Evolutionary conservation across 148 eudicot genomes (phyloP).

Genomic region (Spergularia marina): DNA sequence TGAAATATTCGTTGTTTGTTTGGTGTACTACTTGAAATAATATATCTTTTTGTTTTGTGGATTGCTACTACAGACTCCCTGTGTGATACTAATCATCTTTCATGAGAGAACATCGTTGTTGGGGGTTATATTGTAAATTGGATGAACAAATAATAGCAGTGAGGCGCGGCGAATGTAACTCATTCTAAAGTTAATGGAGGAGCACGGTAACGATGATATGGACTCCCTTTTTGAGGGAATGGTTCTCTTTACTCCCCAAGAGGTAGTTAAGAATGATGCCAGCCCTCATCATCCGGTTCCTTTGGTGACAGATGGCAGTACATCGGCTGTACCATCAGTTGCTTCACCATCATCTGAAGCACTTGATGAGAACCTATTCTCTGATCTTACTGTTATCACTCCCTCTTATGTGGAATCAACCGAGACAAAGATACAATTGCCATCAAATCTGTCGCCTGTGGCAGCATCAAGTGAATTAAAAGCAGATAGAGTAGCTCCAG

Average conservation of each 20-base stretch:
- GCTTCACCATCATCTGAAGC: constrained; percentile 41
- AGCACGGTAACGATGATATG: constrained; percentile 43
- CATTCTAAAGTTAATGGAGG: constrained; percentile 31
- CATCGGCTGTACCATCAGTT: constrained; percentile 13
- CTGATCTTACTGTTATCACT: constrained; percentile 63
- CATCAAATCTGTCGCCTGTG: constrained; percentile 14
- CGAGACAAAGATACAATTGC: constrained; percentile 9
- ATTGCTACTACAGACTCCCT: background rate
- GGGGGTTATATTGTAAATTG: background rate
- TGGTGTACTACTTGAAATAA: background rate
- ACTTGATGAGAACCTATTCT: constrained; percentile 78
- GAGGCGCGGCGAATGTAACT: constrained; percentile 8
- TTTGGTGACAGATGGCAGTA: constrained; percentile 13
- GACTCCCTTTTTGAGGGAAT: constrained; percentile 79
- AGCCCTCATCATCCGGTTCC: constrained; percentile 17
- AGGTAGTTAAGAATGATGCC: constrained; percentile 21
- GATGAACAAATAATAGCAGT: constrained; percentile 9
- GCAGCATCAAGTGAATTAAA: constrained; percentile 17
- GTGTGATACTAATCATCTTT: constrained; percentile 1
- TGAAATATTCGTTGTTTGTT: background rate
- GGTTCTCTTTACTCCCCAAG: constrained; percentile 58
- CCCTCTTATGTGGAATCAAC: constrained; percentile 34
- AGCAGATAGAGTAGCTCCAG: constrained; percentile 23
- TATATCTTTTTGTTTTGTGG: background rate
- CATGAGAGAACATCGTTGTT: background rate